Evolutionary conservation across 306 rosid genomes (phyloP).

Genomic region (Quercus rubra): DNA sequence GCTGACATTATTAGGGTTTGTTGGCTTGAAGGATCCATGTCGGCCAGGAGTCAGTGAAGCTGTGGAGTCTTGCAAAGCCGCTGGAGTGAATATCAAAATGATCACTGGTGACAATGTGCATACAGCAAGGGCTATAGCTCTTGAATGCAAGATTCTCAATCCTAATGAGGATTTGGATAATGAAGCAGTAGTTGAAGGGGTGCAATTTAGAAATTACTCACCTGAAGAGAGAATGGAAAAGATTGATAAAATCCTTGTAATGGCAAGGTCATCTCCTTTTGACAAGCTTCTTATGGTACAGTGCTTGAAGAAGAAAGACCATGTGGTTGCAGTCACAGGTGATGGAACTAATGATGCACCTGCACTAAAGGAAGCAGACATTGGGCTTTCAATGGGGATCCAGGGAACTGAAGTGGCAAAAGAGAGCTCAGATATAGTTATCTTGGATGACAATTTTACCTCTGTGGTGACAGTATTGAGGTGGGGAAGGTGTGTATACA

Average conservation of each 20-base stretch:
- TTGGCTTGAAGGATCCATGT: conserved; percentile 27
- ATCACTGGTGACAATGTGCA: conserved; percentile 24
- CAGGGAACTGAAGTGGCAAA: conserved; percentile 31
- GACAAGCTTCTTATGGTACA: conserved; percentile 30
- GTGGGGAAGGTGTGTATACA: conserved; percentile 32
- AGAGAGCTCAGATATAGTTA: conserved; percentile 27
- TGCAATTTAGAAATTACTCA: conserved; percentile 21
- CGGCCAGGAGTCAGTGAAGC: conserved; percentile 13
- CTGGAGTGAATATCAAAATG: conserved; percentile 24
- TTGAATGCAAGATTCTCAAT: conserved; percentile 19
- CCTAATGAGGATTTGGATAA: neutral
- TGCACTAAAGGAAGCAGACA: conserved; percentile 25
- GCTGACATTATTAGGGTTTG: conserved; percentile 9
- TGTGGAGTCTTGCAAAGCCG: conserved; percentile 20
- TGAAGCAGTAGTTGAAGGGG: conserved; percentile 16
- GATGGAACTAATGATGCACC: conserved; percentile 33
- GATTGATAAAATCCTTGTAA: conserved; percentile 13
- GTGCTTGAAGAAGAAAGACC: conserved; percentile 22
- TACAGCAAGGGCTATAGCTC: conserved; percentile 24
- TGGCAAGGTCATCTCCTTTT: conserved; percentile 25
- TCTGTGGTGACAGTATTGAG: conserved; percentile 17
- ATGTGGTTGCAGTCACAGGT: conserved; percentile 30
- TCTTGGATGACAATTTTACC: conserved; percentile 18
- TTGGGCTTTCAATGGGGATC: conserved; percentile 31
- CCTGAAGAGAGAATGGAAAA: conserved; percentile 20